Conservation (phyloP, 78 protist genomes). For the Dictyostelium discoideum region dicty_2.7 NC_007088.5:4689501-4690000, state of each 20-base stretch:
- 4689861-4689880: conserved; percentile 85
- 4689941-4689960: conserved; percentile 15
- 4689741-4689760: too few relatives aligned
- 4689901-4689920: conserved; percentile 60
- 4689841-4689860: conserved; percentile 87
- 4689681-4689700: background rate
- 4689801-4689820: conserved; percentile 43
- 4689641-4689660: too few relatives aligned
- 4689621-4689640: too few relatives aligned
- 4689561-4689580: conserved; percentile 76
- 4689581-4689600: conserved; percentile 55
- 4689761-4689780: too few relatives aligned
- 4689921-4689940: conserved; percentile 18
- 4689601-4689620: conserved; percentile 78
- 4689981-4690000: conserved; percentile 47
- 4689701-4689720: too few relatives aligned
- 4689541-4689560: conserved; percentile 24
- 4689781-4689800: conserved; percentile 67
- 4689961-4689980: conserved; percentile 49
- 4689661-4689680: too few relatives aligned
- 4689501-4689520: background rate
- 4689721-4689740: too few relatives aligned
- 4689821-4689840: conserved; percentile 90
- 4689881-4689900: conserved; percentile 83
- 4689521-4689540: too few relatives aligned